phyloP scores from a whole-genome alignment of 176 grass and related monocot species.

The Eragrostis curvula region DNA sequence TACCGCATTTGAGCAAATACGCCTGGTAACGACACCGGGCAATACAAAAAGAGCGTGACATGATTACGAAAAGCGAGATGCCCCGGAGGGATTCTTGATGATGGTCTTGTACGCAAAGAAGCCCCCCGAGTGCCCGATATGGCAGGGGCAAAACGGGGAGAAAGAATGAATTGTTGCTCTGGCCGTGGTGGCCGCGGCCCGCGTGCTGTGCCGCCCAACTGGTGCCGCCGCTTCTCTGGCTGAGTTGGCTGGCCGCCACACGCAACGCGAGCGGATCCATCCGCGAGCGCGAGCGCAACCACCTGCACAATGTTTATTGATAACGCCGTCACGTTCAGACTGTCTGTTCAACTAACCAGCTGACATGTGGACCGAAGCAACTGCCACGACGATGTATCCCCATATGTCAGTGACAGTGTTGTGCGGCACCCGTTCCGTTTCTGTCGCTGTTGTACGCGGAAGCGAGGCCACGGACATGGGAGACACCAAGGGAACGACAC shows the following conservation, averaged over 20 bases:
- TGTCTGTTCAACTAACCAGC: too few relatives aligned
- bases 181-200: not conserved
- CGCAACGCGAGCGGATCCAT: conserved; percentile 21
- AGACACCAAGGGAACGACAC: not conserved
- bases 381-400: not conserved
- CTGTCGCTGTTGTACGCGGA: not conserved
- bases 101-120: conserved; percentile 31
- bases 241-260: conserved; percentile 25
- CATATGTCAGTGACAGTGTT: not conserved
- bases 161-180: not conserved
- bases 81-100: conserved; percentile 1
- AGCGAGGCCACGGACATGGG: not conserved
- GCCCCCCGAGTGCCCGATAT: not conserved
- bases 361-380: not conserved
- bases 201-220: too few relatives aligned
- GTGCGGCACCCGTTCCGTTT: not conserved
- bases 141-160: not conserved
- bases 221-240: not conserved
- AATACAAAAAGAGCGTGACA: conserved; percentile 8
- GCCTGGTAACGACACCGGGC: not conserved
- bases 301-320: not conserved
- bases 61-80: conserved; percentile 7
- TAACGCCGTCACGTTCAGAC: not conserved
- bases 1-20: not conserved
- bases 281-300: not conserved